A percentile compares a stretch with the other conserved stretches of the same genome.
These are phyloP conservation scores for Metschnikowia peoriensis DNA, from an alignment of 805 yeast species.

Conservation along the genomic window DNA sequence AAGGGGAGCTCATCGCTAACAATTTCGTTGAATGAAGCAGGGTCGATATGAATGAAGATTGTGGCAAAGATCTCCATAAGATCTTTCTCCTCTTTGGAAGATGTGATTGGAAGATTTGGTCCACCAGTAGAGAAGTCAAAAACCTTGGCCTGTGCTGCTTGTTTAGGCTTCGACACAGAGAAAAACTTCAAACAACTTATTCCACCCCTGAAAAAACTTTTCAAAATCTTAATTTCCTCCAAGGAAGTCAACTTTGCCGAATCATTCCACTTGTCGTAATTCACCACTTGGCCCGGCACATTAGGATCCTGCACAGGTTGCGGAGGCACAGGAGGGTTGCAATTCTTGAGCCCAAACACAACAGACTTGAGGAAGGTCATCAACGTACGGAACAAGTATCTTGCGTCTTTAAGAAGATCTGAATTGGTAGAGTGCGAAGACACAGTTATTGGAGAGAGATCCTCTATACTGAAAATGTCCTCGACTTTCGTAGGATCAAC, in stretches of 20 bases:
- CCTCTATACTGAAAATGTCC: conserved; percentile 35
- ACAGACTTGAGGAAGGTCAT: conserved; percentile 89
- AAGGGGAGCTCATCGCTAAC: conserved; percentile 76
- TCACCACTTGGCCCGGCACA: conserved; percentile 36
- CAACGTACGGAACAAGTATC: conserved; percentile 81
- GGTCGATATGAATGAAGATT: conserved; percentile 89
- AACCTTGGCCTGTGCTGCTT: conserved; percentile 31
- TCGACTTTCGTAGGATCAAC: conserved; percentile 23
- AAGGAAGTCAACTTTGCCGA: conserved; percentile 77
- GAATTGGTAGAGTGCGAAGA: conserved; percentile 42
- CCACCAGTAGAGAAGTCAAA: conserved; percentile 67
- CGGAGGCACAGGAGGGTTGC: conserved; percentile 72
- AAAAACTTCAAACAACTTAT: conserved; percentile 77
- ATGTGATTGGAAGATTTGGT: conserved; percentile 79
- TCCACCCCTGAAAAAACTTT: conserved; percentile 80
- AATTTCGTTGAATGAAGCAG: conserved; percentile 93
- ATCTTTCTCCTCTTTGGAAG: conserved; percentile 91
- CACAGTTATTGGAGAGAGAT: conserved; percentile 57
- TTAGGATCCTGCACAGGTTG: conserved; percentile 49
- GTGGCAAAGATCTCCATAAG: conserved; percentile 94
- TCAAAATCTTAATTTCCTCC: conserved; percentile 79
- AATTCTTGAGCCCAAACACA: conserved; percentile 81
- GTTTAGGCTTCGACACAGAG: conserved; percentile 52
- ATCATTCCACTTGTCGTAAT: conserved; percentile 70
- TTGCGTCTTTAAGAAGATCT: conserved; percentile 83